phyloP scores from a whole-genome alignment of 148 eudicot genomes.

The Cornus kousa region DNA sequence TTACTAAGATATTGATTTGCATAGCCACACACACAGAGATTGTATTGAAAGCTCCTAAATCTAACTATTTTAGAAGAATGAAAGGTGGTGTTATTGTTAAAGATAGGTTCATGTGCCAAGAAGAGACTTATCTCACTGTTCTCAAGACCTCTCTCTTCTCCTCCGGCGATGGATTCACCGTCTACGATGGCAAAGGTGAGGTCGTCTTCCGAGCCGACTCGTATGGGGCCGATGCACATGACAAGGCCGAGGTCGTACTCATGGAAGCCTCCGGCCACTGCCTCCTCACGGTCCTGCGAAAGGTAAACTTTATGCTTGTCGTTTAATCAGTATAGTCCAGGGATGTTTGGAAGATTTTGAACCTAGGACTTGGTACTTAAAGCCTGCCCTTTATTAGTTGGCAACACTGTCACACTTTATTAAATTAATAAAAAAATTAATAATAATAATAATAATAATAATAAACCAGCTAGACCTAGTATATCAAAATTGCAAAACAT shows the following conservation, averaged over 20 bases:
- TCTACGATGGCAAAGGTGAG: slow-evolving; percentile 55
- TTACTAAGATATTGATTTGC: neutral
- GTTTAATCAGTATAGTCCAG: neutral
- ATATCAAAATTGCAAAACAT: no score
- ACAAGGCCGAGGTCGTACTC: slow-evolving; percentile 63
- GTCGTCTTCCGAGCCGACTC: slow-evolving; percentile 85
- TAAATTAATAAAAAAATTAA: no score
- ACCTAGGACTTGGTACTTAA: no score
- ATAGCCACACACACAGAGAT: neutral
- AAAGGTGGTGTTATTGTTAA: slow-evolving; percentile 25
- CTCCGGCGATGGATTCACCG: slow-evolving; percentile 79
- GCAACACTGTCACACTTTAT: no score
- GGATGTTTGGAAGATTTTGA: no score
- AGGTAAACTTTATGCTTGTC: slow-evolving; percentile 32
- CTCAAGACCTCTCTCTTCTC: slow-evolving; percentile 70
- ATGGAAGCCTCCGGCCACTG: slow-evolving; percentile 75
- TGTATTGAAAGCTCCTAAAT: neutral
- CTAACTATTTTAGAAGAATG: slow-evolving; percentile 2
- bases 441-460: no score
- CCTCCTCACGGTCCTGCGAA: slow-evolving; percentile 89
- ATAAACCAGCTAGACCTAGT: no score
- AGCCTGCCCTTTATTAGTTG: no score
- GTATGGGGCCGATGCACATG: slow-evolving; percentile 61
- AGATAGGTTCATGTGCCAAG: slow-evolving; percentile 20
- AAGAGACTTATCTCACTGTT: slow-evolving; percentile 64